Base-by-base conservation (phyloP, 257 asterid species). In the Przewalskia tangutica region DNA sequence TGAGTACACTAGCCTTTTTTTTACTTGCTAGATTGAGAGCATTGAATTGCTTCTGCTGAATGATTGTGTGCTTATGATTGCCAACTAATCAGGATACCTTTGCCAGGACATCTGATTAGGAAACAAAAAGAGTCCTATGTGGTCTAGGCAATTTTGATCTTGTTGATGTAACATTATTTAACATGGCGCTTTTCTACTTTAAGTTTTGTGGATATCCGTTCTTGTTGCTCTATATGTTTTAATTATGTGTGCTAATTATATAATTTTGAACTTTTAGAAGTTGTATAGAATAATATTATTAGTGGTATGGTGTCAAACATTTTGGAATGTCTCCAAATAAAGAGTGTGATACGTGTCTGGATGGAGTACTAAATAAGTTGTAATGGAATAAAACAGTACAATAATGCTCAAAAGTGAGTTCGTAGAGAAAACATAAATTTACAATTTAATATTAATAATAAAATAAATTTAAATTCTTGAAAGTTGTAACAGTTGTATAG, bases 1-100 rank as follows among this genome's bases (percentile, higher is more conserved):
- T 95, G 88, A 90, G 97, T 88, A 51, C 36, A 51, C 64, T 65
- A 58, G 48, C 71, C 34, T 65, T n/a, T 7, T 81, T 44, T 6
- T 40, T 16, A 20, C 46, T 55, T 58, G 16, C 54, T 38, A 59
- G 0, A 46, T 56, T 16, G 23, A 62, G 68, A 56, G 8, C 6
- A 59, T 79, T 59, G 73, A 42, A 12, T 48, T 73, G 0, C 8
- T 23, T 73, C 17, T 0, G 23, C 79, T 23, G 42, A 48, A 48
- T 18, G 7, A 27, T 27, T 27, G 32, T 20, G 2, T 48, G 44
- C 20, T 17, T 48, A 20, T 48, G 60, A 3, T 73, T 73, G 79
- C 23, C 12, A 70, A 0, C 20, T 46, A 46, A 34, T 73, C 20
- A 13, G 42, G 18, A 70, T 54, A 5, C 12, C 18, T 70, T 14